These are phyloP conservation scores for Ichthyophthirius multifiliis DNA, from an alignment of 169 alveolate species.

Conservation along the genomic window DNA sequence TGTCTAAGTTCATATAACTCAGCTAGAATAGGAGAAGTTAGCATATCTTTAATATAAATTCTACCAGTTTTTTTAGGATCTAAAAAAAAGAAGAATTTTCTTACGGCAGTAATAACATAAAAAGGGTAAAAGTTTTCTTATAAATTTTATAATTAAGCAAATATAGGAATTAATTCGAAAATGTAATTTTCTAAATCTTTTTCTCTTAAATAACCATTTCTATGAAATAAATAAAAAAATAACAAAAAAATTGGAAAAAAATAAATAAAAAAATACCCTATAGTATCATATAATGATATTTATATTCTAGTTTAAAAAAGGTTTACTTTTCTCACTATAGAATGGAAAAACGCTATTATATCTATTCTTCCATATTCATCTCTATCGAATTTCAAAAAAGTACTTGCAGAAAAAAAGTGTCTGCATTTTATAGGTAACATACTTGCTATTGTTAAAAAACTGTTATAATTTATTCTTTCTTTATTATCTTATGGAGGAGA, in stretches of 20 bases:
- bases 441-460: conserved; percentile 70
- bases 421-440: conserved; percentile 69
- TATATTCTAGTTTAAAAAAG: conserved; percentile 78
- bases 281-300: conserved; percentile 72
- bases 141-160: conserved; percentile 68
- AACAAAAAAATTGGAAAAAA: background rate
- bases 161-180: conserved; percentile 76
- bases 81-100: conserved; percentile 82
- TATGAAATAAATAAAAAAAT: background rate
- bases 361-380: conserved; percentile 86
- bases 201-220: conserved; percentile 81
- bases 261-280: conserved; percentile 46
- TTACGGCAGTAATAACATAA: conserved; percentile 85
- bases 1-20: conserved; percentile 79
- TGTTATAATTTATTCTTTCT: conserved; percentile 80
- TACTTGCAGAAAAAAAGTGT: conserved; percentile 74
- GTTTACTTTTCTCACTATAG: conserved; percentile 81
- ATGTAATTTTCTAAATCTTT: conserved; percentile 84
- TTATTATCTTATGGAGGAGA: conserved; percentile 79
- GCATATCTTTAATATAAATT: conserved; percentile 80
- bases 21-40: conserved; percentile 80
- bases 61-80: conserved; percentile 85
- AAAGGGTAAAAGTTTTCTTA: conserved; percentile 79
- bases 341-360: conserved; percentile 81
- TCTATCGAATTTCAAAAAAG: conserved; percentile 80